These are phyloP conservation scores for Candida mesenterica DNA, from an alignment of 1,139 yeast species.

Conservation along the genomic window DNA sequence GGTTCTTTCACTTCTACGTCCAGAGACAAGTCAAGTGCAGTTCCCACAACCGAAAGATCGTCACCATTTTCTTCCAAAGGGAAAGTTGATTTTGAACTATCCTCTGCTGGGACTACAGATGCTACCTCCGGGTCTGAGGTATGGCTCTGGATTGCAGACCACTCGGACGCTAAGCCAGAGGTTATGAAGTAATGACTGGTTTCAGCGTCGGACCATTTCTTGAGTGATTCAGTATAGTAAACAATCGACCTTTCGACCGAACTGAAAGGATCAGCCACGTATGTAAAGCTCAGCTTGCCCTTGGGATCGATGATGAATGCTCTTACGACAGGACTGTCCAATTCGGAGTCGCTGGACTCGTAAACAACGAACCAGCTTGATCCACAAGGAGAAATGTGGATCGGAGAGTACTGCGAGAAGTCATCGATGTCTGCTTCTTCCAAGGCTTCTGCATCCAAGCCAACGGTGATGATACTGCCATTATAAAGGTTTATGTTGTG, in stretches of 20 bases:
- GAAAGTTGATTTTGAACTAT: constrained; percentile 65
- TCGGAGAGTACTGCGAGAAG: constrained; percentile 5
- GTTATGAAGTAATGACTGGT: constrained; percentile 42
- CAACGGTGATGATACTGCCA: constrained; percentile 2
- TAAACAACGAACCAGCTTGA: constrained; percentile 23
- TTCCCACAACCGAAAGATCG: constrained; percentile 71
- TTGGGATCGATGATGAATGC: constrained; percentile 15
- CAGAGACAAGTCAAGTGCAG: constrained; percentile 57
- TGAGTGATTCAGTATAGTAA: constrained; percentile 44
- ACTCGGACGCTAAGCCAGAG: constrained; percentile 54
- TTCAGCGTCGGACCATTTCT: constrained; percentile 35
- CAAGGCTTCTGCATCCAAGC: constrained; percentile 3
- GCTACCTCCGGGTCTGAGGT: constrained; percentile 16
- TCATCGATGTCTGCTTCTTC: constrained; percentile 9
- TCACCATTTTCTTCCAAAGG: constrained; percentile 65
- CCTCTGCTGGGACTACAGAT: constrained; percentile 49
- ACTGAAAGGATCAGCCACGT: constrained; percentile 62
- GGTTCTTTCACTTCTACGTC: constrained; percentile 47
- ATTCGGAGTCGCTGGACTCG: constrained; percentile 19
- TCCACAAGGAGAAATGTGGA: constrained; percentile 9
- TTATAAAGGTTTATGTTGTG: constrained; percentile 5
- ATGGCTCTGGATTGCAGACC: constrained; percentile 26
- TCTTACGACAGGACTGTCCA: constrained; percentile 22
- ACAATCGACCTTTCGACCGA: constrained; percentile 46
- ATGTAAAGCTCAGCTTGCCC: constrained; percentile 22